Percentiles rank a stretch among this genome's conserved stretches.
Evolutionary conservation across 441 rosid genomes (phyloP).

Genomic region (Eruca vesicaria): DNA sequence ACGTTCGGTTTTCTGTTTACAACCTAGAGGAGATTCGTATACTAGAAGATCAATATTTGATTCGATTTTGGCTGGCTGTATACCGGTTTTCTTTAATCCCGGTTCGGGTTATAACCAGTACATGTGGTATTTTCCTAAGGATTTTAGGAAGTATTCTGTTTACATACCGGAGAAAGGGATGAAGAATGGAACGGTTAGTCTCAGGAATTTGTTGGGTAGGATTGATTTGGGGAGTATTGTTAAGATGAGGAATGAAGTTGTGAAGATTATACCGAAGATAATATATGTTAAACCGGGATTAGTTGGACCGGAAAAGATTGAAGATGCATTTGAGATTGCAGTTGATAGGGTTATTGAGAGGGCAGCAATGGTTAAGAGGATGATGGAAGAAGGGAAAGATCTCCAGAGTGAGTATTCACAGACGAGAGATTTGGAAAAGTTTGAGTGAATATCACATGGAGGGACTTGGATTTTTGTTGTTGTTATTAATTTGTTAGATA

Average conservation of each 20-base stretch:
- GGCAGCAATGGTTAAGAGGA: slow-evolving; percentile 37
- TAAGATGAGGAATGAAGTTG: slow-evolving; percentile 51
- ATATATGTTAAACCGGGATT: slow-evolving; percentile 47
- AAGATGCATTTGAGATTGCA: slow-evolving; percentile 70
- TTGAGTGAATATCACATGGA: background rate
- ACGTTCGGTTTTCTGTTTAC: slow-evolving; percentile 64
- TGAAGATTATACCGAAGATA: slow-evolving; percentile 49
- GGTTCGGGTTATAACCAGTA: slow-evolving; percentile 65
- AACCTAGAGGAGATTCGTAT: slow-evolving; percentile 73
- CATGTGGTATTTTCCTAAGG: slow-evolving; percentile 55
- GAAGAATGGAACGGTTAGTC: slow-evolving; percentile 22
- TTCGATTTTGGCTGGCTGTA: slow-evolving; percentile 71
- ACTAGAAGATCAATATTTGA: slow-evolving; percentile 70
- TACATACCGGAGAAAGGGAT: slow-evolving; percentile 41
- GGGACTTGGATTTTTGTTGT: background rate
- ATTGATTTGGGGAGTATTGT: slow-evolving; percentile 15
- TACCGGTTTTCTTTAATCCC: slow-evolving; percentile 76
- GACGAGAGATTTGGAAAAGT: slow-evolving; percentile 14
- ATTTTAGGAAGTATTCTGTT: slow-evolving; percentile 48
- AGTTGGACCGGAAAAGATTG: slow-evolving; percentile 31
- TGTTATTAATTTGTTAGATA: background rate
- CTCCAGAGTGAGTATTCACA: slow-evolving; percentile 28
- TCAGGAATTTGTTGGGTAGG: slow-evolving; percentile 29
- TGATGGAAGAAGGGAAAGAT: slow-evolving; percentile 27
- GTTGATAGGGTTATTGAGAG: slow-evolving; percentile 44